phyloP scores from a whole-genome alignment of 768 basidiomycete species.

The Lentinus tigrinus region DNA sequence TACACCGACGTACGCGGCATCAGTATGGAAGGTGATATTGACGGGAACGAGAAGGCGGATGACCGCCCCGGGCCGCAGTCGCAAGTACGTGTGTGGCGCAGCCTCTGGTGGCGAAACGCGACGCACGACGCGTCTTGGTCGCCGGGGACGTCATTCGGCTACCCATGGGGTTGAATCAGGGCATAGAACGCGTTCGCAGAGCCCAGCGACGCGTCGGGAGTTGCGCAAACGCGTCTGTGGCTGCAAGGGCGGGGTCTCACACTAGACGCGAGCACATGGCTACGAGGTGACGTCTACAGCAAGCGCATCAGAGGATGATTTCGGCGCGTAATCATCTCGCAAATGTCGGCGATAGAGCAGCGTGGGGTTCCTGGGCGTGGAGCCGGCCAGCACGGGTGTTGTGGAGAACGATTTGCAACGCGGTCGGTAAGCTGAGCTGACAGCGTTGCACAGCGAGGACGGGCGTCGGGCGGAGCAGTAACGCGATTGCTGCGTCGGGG shows the following conservation, averaged over 20 bases:
- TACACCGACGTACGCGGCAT: not conserved
- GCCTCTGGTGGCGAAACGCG: not conserved
- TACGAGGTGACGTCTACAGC: constrained; percentile 3
- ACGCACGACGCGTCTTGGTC: constrained; percentile 6
- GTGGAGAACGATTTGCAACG: not conserved
- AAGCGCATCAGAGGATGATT: constrained; percentile 13
- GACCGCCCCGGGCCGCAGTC: constrained; percentile 1
- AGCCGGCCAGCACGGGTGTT: not conserved
- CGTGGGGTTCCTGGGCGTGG: constrained; percentile 7
- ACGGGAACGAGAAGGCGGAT: not conserved
- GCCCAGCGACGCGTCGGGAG: constrained; percentile 7
- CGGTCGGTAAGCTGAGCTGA: not conserved
- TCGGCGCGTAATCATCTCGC: constrained; percentile 2
- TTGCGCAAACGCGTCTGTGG: constrained; percentile 19
- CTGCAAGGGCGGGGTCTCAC: constrained; percentile 8
- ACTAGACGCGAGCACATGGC: constrained; percentile 10
- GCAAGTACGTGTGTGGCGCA: not conserved
- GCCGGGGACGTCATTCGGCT: not conserved
- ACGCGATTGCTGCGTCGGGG: not conserved
- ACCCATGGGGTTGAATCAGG: not conserved
- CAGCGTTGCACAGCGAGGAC: not conserved
- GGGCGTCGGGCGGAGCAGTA: not conserved
- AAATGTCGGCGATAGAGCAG: constrained; percentile 5
- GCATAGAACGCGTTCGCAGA: constrained; percentile 8
- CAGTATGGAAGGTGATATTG: constrained; percentile 3